Conservation (phyloP, 345 rosid genomes). For the Leavenworthia alabamica region DNA sequence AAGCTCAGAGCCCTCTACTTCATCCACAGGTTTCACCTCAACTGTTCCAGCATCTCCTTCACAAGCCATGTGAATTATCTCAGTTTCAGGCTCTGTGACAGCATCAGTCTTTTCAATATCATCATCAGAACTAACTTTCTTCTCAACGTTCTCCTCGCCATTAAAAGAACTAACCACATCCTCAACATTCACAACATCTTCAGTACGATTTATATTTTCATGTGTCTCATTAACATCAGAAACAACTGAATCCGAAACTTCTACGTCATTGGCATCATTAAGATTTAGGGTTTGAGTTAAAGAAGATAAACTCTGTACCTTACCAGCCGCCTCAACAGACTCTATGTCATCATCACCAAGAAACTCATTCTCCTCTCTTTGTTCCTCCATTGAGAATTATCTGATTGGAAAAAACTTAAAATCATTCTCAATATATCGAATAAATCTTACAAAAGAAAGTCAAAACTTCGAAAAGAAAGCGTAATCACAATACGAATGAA, state of each 20-base stretch:
- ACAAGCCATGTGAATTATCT: too few species aligned
- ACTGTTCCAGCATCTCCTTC: not conserved
- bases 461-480: not conserved
- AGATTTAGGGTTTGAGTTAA: constrained; percentile 13
- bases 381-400: constrained; percentile 12
- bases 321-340: constrained; percentile 8
- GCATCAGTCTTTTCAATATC: not conserved
- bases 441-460: not conserved
- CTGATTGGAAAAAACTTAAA: constrained; percentile 1
- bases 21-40: not conserved
- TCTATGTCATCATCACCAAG: not conserved
- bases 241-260: not conserved
- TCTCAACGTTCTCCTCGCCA: not conserved
- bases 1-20: not conserved
- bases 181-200: not conserved
- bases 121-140: not conserved
- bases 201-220: not conserved
- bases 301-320: constrained; percentile 8
- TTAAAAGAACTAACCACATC: not conserved
- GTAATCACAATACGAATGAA: not conserved
- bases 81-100: not conserved
- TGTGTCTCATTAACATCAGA: not conserved
- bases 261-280: not conserved
- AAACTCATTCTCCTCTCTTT: constrained; percentile 5
- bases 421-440: not conserved